phyloP scores from a whole-genome alignment of 2,329 filamentous ascomycete species.

The Alternaria incomplexa region DNA sequence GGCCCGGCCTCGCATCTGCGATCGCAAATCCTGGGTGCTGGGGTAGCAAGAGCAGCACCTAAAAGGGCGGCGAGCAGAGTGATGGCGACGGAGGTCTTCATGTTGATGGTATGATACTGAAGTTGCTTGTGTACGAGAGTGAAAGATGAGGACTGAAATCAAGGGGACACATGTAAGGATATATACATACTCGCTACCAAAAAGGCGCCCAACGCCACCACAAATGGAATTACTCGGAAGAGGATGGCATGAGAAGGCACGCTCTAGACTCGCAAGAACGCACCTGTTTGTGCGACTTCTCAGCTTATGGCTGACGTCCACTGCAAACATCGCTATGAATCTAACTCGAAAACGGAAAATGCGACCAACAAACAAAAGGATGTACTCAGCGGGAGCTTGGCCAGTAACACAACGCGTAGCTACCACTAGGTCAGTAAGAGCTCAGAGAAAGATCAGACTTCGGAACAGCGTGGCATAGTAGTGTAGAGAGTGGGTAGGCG shows the following conservation, averaged over 20 bases:
- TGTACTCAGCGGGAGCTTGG: no score
- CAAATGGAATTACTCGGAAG: neutral
- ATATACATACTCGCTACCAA: neutral
- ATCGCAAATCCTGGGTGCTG: neutral
- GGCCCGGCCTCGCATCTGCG: neutral
- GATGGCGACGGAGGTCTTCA: neutral
- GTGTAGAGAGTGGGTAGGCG: neutral
- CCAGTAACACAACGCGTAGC: neutral
- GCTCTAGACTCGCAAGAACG: neutral
- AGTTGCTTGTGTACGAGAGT: no score
- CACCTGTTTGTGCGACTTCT: neutral
- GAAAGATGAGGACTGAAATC: neutral
- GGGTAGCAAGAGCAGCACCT: neutral
- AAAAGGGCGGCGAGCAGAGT: neutral
- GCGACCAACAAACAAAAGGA: neutral
- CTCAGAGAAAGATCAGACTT: neutral
- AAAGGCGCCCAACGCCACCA: neutral
- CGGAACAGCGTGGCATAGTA: neutral
- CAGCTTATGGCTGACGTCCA: neutral
- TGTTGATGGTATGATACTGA: neutral
- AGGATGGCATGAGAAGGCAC: neutral
- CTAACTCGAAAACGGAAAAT: neutral
- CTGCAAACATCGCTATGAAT: neutral
- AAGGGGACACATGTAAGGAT: neutral
- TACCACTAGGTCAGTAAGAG: neutral